These are phyloP conservation scores for Westerdykella sp. DNA, from an alignment of 2,329 filamentous ascomycete genomes.

Conservation along the genomic window DNA sequence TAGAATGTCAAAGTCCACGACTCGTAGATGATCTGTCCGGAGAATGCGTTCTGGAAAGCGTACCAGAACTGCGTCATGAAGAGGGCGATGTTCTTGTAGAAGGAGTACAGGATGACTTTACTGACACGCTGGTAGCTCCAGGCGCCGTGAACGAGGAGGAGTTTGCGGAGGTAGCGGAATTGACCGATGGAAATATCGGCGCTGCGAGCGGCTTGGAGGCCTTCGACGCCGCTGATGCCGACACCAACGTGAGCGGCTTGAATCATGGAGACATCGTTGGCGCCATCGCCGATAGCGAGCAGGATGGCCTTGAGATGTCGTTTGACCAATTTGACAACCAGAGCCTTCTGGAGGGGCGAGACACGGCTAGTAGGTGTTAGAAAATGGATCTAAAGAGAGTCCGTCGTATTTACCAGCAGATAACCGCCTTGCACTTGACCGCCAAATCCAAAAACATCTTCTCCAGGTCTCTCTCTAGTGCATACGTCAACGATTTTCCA, in stretches of 20 bases:
- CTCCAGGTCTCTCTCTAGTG: constrained; percentile 88
- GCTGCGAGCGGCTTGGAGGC: constrained; percentile 90
- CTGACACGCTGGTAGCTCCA: constrained; percentile 98
- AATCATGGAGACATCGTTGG: constrained; percentile 99
- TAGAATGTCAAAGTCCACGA: constrained; percentile 99
- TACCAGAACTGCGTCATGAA: constrained; percentile 99
- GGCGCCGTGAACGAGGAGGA: constrained; percentile 88
- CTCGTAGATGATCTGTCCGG: constrained; percentile 95
- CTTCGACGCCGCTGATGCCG: constrained; percentile 94
- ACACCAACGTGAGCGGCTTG: constrained; percentile 97
- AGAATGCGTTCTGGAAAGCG: constrained; percentile 97
- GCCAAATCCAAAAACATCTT: constrained; percentile 90
- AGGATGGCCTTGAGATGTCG: constrained; percentile 86
- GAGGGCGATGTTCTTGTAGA: constrained; percentile 98
- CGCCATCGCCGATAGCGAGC: constrained; percentile 92
- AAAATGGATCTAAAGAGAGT: neutral
- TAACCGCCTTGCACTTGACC: constrained; percentile 95
- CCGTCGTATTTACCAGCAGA: constrained; percentile 59
- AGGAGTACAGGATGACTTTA: constrained; percentile 96
- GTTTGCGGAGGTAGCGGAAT: constrained; percentile 89
- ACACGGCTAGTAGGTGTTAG: constrained; percentile 61
- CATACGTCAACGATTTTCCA: constrained; percentile 89
- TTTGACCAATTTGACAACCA: constrained; percentile 97
- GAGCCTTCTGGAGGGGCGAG: constrained; percentile 90
- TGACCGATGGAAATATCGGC: constrained; percentile 95